These are phyloP conservation scores for Hirsutella minnesotensis DNA, from an alignment of 2,329 filamentous ascomycete genomes.

Conservation along the genomic window DNA sequence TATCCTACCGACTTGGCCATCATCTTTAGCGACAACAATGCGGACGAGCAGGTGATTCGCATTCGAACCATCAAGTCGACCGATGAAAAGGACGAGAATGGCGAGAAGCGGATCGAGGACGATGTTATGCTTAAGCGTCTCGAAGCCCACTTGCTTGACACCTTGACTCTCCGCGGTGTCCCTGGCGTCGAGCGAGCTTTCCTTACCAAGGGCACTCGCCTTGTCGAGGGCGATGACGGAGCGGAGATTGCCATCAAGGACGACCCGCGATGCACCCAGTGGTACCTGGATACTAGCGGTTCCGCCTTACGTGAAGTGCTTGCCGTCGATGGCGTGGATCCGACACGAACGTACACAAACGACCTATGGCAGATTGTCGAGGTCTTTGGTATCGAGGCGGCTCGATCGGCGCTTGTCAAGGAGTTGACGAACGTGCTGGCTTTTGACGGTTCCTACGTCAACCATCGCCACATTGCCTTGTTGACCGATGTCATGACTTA, in stretches of 20 bases:
- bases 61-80: slow-evolving; percentile 66
- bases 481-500: slow-evolving; percentile 98
- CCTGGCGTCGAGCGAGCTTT: slow-evolving; percentile 83
- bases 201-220: slow-evolving; percentile 67
- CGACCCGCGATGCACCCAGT: slow-evolving; percentile 71
- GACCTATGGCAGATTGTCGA: slow-evolving; percentile 90
- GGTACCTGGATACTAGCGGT: slow-evolving; percentile 91
- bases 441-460: slow-evolving; percentile 98
- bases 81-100: slow-evolving; percentile 62
- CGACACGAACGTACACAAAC: slow-evolving; percentile 81
- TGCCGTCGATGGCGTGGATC: slow-evolving; percentile 77
- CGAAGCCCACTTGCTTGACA: slow-evolving; percentile 83
- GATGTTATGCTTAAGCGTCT: slow-evolving; percentile 89
- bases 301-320: slow-evolving; percentile 78
- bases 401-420: slow-evolving; percentile 71
- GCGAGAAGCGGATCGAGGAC: slow-evolving; percentile 55
- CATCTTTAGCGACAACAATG: slow-evolving; percentile 97
- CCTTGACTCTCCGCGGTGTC: slow-evolving; percentile 82
- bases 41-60: slow-evolving; percentile 87
- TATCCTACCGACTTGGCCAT: slow-evolving; percentile 79
- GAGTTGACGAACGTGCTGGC: slow-evolving; percentile 89
- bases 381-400: slow-evolving; percentile 93
- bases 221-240: slow-evolving; percentile 58
- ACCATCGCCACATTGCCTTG: slow-evolving; percentile 91
- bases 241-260: slow-evolving; percentile 62